Evolutionary conservation across 2,329 filamentous ascomycete genomes (phyloP), one percentile per base, ranked within the genome.

Genomic region (Elsinoe ampelina): DNA sequence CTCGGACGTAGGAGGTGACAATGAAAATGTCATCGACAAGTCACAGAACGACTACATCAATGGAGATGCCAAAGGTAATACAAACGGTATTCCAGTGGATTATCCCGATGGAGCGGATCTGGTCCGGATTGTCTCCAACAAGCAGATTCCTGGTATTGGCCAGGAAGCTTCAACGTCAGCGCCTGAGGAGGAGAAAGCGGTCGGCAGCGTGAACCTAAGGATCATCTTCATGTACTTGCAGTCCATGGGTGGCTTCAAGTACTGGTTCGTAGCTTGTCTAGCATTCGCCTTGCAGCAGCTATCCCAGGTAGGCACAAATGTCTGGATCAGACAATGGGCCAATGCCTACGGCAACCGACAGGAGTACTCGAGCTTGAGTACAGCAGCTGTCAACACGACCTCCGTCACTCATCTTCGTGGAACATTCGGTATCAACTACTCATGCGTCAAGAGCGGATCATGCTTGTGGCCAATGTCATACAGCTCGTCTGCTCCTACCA

Each of bases 201-300:
- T 81, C 45, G 93, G 93, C 26, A 85, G 90, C 39, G 89, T 98
- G 64, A 93, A 95, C 69, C 85, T 89, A 78, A 79, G 82, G 19
- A 91, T 95, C 54, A 86, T 98, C 65, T 76, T 83, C 59, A 82
- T 95, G 67, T 98, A 98, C 68, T 80, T 98, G 15, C 74, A 73
- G 58, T 82, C 91, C 61, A 98, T 98, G 93, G 93, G 93, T n/a
- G 80, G 85, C 3, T 95, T 90, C 89, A 91, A 89, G 79, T 98
- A 95, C 74, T 98, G 93, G 93, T 70, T 86, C 48, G 74, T 87
- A 35, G 87, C 91, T 17, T 72, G 84, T 12, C 63, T 84, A 3
- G 84, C 91, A 36, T 97, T 98, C 66, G 78, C 79, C 26, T 74
- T 86, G 43, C 91, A 96, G 68, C 93, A 98, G 68, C 70, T 95